A percentile compares a stretch with the other conserved stretches of the same genome.
Conservation (phyloP, 768 basidiomycete species). For the Gymnopilus dilepis region DNA sequence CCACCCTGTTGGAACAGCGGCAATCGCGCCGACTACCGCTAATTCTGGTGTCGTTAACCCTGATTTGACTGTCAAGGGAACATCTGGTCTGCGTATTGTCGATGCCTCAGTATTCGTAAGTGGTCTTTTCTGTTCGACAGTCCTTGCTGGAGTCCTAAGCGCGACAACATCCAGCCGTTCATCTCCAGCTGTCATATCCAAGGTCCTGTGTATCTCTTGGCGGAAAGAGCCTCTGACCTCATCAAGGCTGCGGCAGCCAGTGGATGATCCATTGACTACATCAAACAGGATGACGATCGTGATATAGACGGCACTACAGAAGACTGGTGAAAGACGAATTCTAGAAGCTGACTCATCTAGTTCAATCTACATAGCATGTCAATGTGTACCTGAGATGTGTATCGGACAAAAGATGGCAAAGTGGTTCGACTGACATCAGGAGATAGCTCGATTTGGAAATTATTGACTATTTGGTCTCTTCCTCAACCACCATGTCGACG, state of each 20-base stretch:
- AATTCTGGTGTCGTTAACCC: background rate
- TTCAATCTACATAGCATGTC: too few species aligned
- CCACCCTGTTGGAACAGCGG: background rate
- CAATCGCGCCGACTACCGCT: background rate
- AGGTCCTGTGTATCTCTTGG: background rate
- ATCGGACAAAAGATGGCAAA: too few species aligned
- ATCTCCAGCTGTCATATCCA: too few species aligned
- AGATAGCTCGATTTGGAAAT: background rate
- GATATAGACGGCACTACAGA: too few species aligned
- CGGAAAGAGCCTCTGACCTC: background rate
- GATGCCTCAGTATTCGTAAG: conserved; percentile 1
- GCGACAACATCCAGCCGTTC: background rate
- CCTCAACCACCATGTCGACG: conserved; percentile 32
- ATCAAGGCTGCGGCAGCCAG: background rate
- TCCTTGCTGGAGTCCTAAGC: background rate
- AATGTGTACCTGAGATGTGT: too few species aligned
- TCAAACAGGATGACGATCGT: too few species aligned
- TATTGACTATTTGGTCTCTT: background rate
- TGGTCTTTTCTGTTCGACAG: too few species aligned
- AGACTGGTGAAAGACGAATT: too few species aligned
- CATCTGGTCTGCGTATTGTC: background rate
- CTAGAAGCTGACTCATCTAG: too few species aligned
- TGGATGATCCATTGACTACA: too few species aligned
- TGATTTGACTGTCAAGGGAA: background rate
- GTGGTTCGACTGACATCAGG: too few species aligned